Conservation (phyloP, 2,329 filamentous ascomycete species). For the Neobulgaria alba region DNA sequence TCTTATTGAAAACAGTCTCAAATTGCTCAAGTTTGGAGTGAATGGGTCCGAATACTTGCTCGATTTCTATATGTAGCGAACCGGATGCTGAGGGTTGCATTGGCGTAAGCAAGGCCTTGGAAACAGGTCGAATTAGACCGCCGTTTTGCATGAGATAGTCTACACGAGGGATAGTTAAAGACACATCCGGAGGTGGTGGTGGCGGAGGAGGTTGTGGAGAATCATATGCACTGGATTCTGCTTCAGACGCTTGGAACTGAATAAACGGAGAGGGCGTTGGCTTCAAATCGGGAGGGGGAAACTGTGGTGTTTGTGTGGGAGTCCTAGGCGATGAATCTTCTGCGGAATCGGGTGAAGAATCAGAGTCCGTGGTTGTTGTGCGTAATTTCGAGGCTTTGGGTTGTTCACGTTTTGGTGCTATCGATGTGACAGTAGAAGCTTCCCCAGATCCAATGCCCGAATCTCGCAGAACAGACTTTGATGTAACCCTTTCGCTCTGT, state of each 20-base stretch:
- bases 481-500: slow-evolving; percentile 11
- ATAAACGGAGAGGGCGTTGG: slow-evolving; percentile 26
- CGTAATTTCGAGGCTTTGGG: slow-evolving; percentile 31
- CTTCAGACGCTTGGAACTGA: slow-evolving; percentile 30
- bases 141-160: slow-evolving; percentile 91
- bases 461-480: slow-evolving; percentile 8
- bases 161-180: slow-evolving; percentile 67
- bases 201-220: slow-evolving; percentile 57
- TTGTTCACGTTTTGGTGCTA: slow-evolving; percentile 31
- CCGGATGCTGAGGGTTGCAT: slow-evolving; percentile 26
- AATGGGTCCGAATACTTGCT: slow-evolving; percentile 73
- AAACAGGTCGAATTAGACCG: slow-evolving; percentile 62
- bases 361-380: slow-evolving; percentile 21
- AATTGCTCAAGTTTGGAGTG: slow-evolving; percentile 82
- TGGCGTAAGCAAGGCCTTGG: slow-evolving; percentile 60
- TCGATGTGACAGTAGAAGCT: slow-evolving; percentile 32
- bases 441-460: slow-evolving; percentile 25
- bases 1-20: slow-evolving; percentile 67
- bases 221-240: slow-evolving; percentile 22
- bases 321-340: slow-evolving; percentile 52
- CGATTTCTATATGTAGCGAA: slow-evolving; percentile 44
- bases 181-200: slow-evolving; percentile 49
- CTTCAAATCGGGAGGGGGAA: slow-evolving; percentile 28
- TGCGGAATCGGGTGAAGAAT: slow-evolving; percentile 39
- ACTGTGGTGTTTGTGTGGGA: slow-evolving; percentile 46